These are phyloP conservation scores for Cytidiella melzeri DNA, from an alignment of 768 basidiomycete genomes.

Conservation along the genomic window DNA sequence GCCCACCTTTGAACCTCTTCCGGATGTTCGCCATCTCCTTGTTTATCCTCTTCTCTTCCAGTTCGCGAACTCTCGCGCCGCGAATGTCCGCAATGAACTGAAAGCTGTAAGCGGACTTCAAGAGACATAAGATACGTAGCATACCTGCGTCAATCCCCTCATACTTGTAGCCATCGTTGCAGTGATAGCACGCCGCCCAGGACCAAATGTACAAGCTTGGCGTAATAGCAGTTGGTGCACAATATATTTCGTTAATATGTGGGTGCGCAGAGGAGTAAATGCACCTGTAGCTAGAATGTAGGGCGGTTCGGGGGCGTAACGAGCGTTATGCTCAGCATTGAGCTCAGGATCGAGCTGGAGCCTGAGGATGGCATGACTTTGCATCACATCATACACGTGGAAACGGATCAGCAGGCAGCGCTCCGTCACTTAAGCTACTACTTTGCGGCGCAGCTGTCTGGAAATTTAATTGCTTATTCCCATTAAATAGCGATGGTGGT, in stretches of 20 bases:
- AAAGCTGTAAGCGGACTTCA: neutral
- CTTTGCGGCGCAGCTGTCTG: neutral
- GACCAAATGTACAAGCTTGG: no score
- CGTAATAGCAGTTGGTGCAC: no score
- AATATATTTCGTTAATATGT: no score
- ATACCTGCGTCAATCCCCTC: slow-evolving; percentile 89
- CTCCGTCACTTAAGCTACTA: neutral
- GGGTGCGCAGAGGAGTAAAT: no score
- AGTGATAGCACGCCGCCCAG: no score
- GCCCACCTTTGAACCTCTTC: slow-evolving; percentile 93
- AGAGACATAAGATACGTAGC: slow-evolving; percentile 24
- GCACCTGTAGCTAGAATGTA: neutral
- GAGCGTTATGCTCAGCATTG: neutral
- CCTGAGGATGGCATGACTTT: no score
- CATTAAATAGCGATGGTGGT: no score
- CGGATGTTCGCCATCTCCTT: slow-evolving; percentile 99
- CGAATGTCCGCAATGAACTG: slow-evolving; percentile 99
- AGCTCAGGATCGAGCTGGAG: no score
- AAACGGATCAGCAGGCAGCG: neutral
- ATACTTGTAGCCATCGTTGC: slow-evolving; percentile 77
- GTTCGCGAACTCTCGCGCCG: slow-evolving; percentile 90
- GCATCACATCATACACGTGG: neutral
- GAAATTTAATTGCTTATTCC: no score
- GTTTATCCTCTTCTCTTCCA: slow-evolving; percentile 98
- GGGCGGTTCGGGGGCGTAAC: neutral